phyloP scores from a whole-genome alignment of 192 early-diverging fungal genomes.

The Dissophora ornata region DNA sequence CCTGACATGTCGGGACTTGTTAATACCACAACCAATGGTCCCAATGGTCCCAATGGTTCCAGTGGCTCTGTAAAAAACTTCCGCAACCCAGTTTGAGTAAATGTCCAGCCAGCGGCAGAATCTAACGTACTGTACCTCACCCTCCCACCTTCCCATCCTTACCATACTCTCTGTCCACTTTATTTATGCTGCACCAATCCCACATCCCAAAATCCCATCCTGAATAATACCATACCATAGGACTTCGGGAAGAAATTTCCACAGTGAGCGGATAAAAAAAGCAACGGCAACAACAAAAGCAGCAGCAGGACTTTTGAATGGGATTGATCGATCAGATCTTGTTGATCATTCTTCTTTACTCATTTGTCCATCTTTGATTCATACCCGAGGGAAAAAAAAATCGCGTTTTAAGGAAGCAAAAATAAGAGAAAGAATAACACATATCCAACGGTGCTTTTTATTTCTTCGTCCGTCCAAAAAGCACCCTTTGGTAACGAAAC shows the following conservation, averaged over 20 bases:
- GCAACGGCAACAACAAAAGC: slow-evolving; percentile 4
- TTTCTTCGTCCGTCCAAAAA: too few relatives aligned
- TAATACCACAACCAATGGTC: too few relatives aligned
- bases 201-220: not conserved
- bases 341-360: slow-evolving; percentile 6
- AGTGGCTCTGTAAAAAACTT: not conserved
- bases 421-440: too few relatives aligned
- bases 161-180: not conserved
- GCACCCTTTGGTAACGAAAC: too few relatives aligned
- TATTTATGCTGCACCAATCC: slow-evolving; percentile 3
- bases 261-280: slow-evolving; percentile 17
- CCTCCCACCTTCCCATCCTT: not conserved
- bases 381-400: slow-evolving; percentile 1
- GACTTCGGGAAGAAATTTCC: slow-evolving; percentile 32
- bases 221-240: slow-evolving; percentile 5
- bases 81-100: not conserved
- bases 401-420: not conserved
- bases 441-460: too few relatives aligned
- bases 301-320: not conserved
- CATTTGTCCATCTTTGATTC: not conserved
- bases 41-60: slow-evolving; percentile 1
- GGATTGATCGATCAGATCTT: slow-evolving; percentile 16
- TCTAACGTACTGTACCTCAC: not conserved
- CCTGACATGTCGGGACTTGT: too few relatives aligned
- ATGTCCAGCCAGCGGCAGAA: not conserved